Conservation (phyloP, 2,329 filamentous ascomycete species). For the Sarocladium kiliense region DNA sequence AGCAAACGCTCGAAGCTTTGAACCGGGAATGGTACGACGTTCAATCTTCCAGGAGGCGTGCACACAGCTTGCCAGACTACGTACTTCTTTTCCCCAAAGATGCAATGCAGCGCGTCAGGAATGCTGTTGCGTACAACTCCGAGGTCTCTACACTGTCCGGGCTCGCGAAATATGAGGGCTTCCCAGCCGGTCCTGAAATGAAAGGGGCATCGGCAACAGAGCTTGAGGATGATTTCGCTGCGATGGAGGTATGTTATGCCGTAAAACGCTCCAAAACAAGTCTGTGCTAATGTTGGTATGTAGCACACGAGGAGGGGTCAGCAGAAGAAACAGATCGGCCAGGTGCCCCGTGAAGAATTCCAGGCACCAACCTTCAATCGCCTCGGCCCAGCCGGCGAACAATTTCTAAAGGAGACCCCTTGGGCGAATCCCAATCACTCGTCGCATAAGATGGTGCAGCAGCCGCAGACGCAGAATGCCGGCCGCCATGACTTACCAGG, state of each 20-base stretch:
- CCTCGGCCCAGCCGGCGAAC: slow-evolving; percentile 68
- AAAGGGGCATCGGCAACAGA: slow-evolving; percentile 65
- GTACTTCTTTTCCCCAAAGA: slow-evolving; percentile 75
- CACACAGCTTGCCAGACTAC: slow-evolving; percentile 76
- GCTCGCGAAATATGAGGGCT: slow-evolving; percentile 90
- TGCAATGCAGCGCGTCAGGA: slow-evolving; percentile 69
- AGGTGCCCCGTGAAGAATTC: slow-evolving; percentile 40
- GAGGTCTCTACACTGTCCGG: slow-evolving; percentile 90
- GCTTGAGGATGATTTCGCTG: slow-evolving; percentile 79
- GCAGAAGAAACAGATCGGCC: slow-evolving; percentile 23
- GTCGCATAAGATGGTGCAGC: slow-evolving; percentile 49
- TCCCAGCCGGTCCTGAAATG: slow-evolving; percentile 89
- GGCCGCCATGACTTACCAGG: slow-evolving; percentile 5
- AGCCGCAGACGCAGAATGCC: slow-evolving; percentile 23
- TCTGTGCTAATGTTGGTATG: slow-evolving; percentile 16
- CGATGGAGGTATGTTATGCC: slow-evolving; percentile 64
- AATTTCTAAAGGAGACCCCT: slow-evolving; percentile 82
- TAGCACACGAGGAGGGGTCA: slow-evolving; percentile 32
- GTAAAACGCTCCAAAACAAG: not conserved
- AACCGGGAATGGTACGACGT: slow-evolving; percentile 91
- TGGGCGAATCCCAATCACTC: slow-evolving; percentile 90
- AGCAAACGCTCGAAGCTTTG: slow-evolving; percentile 71
- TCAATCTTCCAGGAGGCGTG: slow-evolving; percentile 79
- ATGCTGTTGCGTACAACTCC: slow-evolving; percentile 88
- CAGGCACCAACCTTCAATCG: slow-evolving; percentile 42